phyloP scores from a whole-genome alignment of 2,329 filamentous ascomycete species.

The Calcarisporium arbuscula region DNA sequence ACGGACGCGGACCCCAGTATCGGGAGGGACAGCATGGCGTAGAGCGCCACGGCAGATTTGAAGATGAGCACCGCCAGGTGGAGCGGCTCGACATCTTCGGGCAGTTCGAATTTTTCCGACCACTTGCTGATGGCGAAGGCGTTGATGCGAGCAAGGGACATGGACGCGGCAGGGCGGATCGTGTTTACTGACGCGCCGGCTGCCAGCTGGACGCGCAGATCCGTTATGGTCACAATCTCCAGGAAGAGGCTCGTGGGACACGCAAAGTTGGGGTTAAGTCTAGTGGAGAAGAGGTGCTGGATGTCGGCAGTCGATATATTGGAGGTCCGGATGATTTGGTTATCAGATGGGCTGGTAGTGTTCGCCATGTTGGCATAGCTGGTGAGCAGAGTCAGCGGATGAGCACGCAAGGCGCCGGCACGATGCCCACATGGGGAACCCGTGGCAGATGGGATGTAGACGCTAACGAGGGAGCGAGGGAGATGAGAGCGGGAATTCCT shows the following conservation, averaged over 20 bases:
- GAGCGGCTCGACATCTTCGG: background rate
- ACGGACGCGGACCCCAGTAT: background rate
- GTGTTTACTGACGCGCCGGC: too few relatives aligned
- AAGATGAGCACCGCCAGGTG: slow-evolving; percentile 4
- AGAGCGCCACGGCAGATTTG: slow-evolving; percentile 7
- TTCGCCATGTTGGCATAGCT: too few relatives aligned
- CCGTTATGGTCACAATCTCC: slow-evolving; percentile 8
- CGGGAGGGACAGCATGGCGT: slow-evolving; percentile 1
- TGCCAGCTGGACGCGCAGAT: slow-evolving; percentile 4
- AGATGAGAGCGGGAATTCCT: too few relatives aligned
- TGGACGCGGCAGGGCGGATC: background rate
- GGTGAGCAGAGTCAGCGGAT: too few relatives aligned
- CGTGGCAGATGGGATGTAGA: too few relatives aligned
- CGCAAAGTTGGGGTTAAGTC: slow-evolving; percentile 3
- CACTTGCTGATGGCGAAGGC: background rate
- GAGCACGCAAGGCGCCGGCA: too few relatives aligned
- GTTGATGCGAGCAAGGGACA: slow-evolving; percentile 1
- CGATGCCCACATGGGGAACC: too few relatives aligned
- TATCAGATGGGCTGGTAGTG: slow-evolving; percentile 5
- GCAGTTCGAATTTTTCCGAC: background rate
- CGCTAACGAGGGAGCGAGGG: too few relatives aligned
- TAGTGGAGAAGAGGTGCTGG: slow-evolving; percentile 4
- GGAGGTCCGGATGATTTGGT: slow-evolving; percentile 5
- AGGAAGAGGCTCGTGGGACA: slow-evolving; percentile 6
- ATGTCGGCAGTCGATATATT: slow-evolving; percentile 6